Evolutionary conservation across 352 stramenopile genomes (phyloP), one percentile per base, ranked within the genome.

Genomic region (Halophytophthora batemanensis): DNA sequence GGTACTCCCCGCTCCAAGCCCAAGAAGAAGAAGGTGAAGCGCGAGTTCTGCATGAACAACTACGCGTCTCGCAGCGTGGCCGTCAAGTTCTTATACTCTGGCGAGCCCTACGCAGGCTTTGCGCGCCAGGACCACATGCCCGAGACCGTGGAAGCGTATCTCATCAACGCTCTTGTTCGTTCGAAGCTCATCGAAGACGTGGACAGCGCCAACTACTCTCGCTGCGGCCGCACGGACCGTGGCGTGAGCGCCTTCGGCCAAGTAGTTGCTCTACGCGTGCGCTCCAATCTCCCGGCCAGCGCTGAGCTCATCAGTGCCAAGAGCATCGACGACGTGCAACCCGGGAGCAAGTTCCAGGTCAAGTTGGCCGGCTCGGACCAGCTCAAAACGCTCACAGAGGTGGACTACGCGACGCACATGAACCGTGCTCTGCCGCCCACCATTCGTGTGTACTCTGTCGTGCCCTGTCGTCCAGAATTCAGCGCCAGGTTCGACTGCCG

Each of bases 171-270:
- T 21, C 71, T 99, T 4, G 61, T 87, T 37, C 96, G 90, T 64
- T 90, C 91, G 8, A 85, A 91, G 45, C 70, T 99, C 6, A 93
- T 99, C 36, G 69, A 79, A 31, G 87, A 82, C 70, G 74, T 92
- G 42, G 64, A 92, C 25, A 65, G 70, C 45, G 85, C 69, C 52
- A 65, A 74, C 11, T 99, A 99, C 76, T 98, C 89, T 11, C 82
- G 97, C 23, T 99, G 96, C 59, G 97, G 97, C 3, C 82, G 97
- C 22, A 99, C 97, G 2, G 97, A 99, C 66, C 86, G 87, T 40
- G 97, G 97, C 17, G 97, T 99, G 5, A 96, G 82, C 48, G 84
- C 84, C 1, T 89, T 95, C 45, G 82, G 82, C 3, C 84, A 95
- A 68, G 82, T 93, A 45, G 65, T 95, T 14, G 74, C 61, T 1